phyloP scores from a whole-genome alignment of 2,329 filamentous ascomycete species.

The Fusarium sp. region DNA sequence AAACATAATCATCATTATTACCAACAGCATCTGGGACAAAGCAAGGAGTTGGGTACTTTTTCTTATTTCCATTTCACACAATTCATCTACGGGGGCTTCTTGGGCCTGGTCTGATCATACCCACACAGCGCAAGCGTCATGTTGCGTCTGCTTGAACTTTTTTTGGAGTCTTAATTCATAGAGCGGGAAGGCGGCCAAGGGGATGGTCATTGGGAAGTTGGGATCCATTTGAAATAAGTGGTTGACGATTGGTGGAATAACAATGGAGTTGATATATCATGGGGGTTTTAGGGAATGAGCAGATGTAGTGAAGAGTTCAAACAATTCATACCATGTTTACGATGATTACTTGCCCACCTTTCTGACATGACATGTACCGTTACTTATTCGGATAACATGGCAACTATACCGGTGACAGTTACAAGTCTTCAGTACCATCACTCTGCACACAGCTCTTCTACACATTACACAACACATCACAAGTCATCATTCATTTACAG shows the following conservation, averaged over 20 bases:
- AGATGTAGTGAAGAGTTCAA: conserved; percentile 34
- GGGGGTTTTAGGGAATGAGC: conserved; percentile 21
- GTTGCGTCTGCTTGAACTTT: conserved; percentile 7
- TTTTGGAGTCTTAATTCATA: conserved; percentile 21
- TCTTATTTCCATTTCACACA: conserved; percentile 33
- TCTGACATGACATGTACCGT: neutral
- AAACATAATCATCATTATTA: conserved; percentile 33
- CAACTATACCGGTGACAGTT: rapidly evolving
- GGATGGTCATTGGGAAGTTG: conserved; percentile 7
- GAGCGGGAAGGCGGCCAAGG: neutral
- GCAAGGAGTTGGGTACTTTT: conserved; percentile 47
- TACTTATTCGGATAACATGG: neutral
- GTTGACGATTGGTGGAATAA: conserved; percentile 14
- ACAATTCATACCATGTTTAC: conserved; percentile 47
- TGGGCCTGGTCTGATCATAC: conserved; percentile 39
- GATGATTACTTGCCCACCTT: neutral
- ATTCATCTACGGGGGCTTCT: conserved; percentile 27
- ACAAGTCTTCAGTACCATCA: neutral
- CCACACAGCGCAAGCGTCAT: conserved; percentile 15
- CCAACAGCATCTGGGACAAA: conserved; percentile 43
- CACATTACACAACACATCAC: neutral
- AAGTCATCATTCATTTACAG: conserved; percentile 6
- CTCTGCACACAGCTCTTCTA: neutral
- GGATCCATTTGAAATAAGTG: conserved; percentile 28
- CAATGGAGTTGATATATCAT: conserved; percentile 23